A percentile compares a stretch with the other conserved stretches of the same genome.
These are phyloP conservation scores for Sclerotinia sclerotiorum DNA, from an alignment of 2,329 filamentous ascomycete genomes.

Conservation along the genomic window DNA sequence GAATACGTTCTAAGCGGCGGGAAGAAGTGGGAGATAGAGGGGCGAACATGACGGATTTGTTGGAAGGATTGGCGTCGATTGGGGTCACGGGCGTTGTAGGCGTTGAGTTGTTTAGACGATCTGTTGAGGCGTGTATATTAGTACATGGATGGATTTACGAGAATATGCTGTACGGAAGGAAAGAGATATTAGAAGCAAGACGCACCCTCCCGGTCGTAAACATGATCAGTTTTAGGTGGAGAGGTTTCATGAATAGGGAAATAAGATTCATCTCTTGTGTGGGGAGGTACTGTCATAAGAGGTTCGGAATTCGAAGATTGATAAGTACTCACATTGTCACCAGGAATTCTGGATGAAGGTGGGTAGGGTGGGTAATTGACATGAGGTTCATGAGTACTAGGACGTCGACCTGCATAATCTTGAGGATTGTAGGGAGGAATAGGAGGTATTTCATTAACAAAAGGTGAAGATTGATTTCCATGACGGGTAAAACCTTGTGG, in stretches of 20 bases:
- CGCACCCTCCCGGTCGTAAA: conserved; percentile 30
- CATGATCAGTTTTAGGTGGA: conserved; percentile 32
- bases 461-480: conserved; percentile 33
- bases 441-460: conserved; percentile 31
- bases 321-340: conserved; percentile 41
- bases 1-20: conserved; percentile 24
- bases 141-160: background rate
- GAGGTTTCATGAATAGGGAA: conserved; percentile 37
- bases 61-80: conserved; percentile 18
- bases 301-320: conserved; percentile 28
- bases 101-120: conserved; percentile 17
- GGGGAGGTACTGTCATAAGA: conserved; percentile 23
- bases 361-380: conserved; percentile 34
- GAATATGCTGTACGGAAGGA: conserved; percentile 5
- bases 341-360: conserved; percentile 28
- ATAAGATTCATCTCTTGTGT: conserved; percentile 27
- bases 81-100: background rate
- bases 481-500: conserved; percentile 28
- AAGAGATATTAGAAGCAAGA: conserved; percentile 19
- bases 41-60: conserved; percentile 40
- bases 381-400: conserved; percentile 30
- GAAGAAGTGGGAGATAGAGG: conserved; percentile 39
- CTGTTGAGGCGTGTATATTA: background rate
- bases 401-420: conserved; percentile 35
- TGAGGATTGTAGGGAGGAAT: conserved; percentile 40